Base-by-base conservation (phyloP, 1,284 basidiomycete genomes). In the Somion occarium region DNA sequence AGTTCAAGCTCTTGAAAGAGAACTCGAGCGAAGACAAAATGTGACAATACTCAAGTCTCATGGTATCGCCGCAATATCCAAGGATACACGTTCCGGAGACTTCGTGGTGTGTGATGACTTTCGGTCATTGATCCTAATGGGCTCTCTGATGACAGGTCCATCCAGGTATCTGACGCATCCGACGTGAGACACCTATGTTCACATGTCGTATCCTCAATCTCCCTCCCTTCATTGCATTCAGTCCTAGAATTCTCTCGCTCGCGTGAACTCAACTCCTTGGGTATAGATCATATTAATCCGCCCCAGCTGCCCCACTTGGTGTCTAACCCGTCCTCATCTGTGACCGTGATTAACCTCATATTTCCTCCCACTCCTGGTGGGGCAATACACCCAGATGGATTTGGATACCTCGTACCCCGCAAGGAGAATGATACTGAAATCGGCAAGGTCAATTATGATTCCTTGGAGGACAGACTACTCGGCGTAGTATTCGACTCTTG, bases 331-430 rank as follows among this genome's bases (percentile, higher is more conserved):
- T 67, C 76, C 56, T 79, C 88, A 45, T 77, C 84, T 44, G 83
- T 93, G 55, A 75, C 80, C 38, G 80, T 92, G 46, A 65, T 90
- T 59, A 88, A 91, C 69, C 69, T 93, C 61, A 72, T 92, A 64
- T 83, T 94, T 75, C 74, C 80, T 26, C 64, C 70, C 3, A 71
- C 76, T 20, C 75, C 78, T 4, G 57, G 56, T 22, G 64, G 62
- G 34, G 67, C 67, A 4, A 74, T 90, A 26, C 87, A 92, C 61
- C 91, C 91, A 0, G 73, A 79, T 12, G 96, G 95, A 0, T 98
- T 98, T 67, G 96, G 96, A 1, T 98, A 96, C 71, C 85, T 99
- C 57, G 80, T 97, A 49, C 93, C 95, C 0, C 86, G 94, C 5
- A 82, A 88, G 0, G 57, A 46, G 51, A 70, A 61, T 26, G 85